phyloP scores from a whole-genome alignment of 2,329 filamentous ascomycete species.

The Dactylonectria macrodidyma region DNA sequence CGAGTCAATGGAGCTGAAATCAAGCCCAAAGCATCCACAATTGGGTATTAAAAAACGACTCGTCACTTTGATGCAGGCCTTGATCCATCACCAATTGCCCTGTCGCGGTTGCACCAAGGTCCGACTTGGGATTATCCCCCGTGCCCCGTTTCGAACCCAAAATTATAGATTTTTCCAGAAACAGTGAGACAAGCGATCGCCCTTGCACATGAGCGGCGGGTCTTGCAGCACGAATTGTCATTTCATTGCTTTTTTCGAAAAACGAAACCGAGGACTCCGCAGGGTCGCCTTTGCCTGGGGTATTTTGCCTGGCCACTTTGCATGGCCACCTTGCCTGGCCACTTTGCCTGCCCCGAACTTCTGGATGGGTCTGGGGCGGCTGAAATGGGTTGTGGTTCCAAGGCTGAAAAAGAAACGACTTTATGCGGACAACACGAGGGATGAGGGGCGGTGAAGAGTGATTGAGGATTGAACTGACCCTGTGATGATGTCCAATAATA shows the following conservation, averaged over 20 bases:
- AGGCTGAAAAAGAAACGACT: slow-evolving; percentile 20
- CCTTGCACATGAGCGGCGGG: neutral
- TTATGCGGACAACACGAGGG: neutral
- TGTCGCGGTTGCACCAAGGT: slow-evolving; percentile 6
- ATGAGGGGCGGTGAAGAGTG: slow-evolving; percentile 26
- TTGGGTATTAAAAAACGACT: slow-evolving; percentile 33
- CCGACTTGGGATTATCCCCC: neutral
- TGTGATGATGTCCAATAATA: too few relatives aligned
- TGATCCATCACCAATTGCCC: neutral
- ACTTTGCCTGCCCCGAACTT: slow-evolving; percentile 4
- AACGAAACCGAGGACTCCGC: neutral
- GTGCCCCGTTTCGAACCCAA: neutral
- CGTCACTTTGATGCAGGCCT: slow-evolving; percentile 30
- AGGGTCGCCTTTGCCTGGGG: neutral
- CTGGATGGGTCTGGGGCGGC: slow-evolving; percentile 14
- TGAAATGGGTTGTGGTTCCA: slow-evolving; percentile 2
- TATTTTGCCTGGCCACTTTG: neutral
- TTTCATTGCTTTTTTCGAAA: neutral
- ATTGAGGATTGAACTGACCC: slow-evolving; percentile 14
- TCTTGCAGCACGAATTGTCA: neutral
- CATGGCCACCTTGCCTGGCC: slow-evolving; percentile 17
- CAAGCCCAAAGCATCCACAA: slow-evolving; percentile 20
- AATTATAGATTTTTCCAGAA: slow-evolving; percentile 2
- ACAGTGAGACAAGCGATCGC: slow-evolving; percentile 3
- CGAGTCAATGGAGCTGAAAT: too few relatives aligned